Conservation (phyloP, 2,329 filamentous ascomycete species). For the Colletotrichum sublineola region DNA sequence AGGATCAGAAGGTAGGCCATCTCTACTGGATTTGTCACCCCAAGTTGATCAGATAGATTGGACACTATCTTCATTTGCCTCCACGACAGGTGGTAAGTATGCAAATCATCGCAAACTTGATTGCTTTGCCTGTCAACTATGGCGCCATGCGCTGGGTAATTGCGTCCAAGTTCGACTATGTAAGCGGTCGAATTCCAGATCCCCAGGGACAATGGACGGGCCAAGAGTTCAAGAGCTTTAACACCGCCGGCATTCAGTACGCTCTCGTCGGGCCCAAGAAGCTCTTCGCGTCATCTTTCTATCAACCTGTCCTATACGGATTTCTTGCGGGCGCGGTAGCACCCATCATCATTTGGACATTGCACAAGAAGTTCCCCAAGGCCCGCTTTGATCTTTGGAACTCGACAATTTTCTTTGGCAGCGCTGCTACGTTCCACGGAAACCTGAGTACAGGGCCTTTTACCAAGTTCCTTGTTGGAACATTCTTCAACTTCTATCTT, state of each 20-base stretch:
- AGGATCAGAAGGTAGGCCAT: conserved; percentile 56
- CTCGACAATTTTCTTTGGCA: conserved; percentile 72
- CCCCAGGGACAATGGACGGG: conserved; percentile 73
- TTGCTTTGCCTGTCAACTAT: conserved; percentile 66
- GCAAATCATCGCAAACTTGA: conserved; percentile 37
- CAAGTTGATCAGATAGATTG: conserved; percentile 61
- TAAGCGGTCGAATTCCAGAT: conserved; percentile 64
- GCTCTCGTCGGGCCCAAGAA: conserved; percentile 63
- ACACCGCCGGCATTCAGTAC: conserved; percentile 71
- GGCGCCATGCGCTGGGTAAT: conserved; percentile 72
- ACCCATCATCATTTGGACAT: conserved; percentile 62
- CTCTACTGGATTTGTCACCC: no score
- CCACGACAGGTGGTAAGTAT: conserved; percentile 69
- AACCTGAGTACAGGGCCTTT: conserved; percentile 72
- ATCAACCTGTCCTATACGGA: conserved; percentile 63
- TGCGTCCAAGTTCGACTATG: conserved; percentile 67
- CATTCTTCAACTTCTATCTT: conserved; percentile 70
- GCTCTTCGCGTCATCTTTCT: conserved; percentile 63
- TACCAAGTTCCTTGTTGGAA: conserved; percentile 69
- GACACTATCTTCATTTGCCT: conserved; percentile 73
- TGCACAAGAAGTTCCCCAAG: conserved; percentile 66
- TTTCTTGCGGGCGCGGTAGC: conserved; percentile 64
- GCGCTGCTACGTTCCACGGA: conserved; percentile 68
- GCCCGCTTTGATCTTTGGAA: conserved; percentile 70
- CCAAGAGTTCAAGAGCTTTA: conserved; percentile 63